A percentile compares a stretch with the other conserved stretches of the same genome.
phyloP scores from a whole-genome alignment of 495 filamentous ascomycete genomes.

The Penicillium malachiteum region DNA sequence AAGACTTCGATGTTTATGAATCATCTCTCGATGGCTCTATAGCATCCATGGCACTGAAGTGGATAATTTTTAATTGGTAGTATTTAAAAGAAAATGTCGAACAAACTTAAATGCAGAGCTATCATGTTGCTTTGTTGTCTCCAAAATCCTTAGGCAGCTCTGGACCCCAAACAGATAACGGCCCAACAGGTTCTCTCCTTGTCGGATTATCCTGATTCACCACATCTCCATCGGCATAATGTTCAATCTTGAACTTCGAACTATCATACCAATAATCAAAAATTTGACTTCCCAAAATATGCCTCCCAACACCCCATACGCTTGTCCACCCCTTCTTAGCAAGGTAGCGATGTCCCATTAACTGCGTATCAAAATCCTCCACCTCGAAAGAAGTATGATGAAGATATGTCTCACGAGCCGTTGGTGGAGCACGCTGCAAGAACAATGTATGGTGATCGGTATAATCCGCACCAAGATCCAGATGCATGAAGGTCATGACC shows the following conservation, averaged over 20 bases:
- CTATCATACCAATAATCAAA: slow-evolving; percentile 78
- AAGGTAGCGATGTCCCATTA: slow-evolving; percentile 72
- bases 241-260: slow-evolving; percentile 60
- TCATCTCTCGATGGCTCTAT: too few species aligned
- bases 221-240: slow-evolving; percentile 70
- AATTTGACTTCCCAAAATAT: slow-evolving; percentile 72
- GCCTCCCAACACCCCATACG: slow-evolving; percentile 74
- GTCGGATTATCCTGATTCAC: slow-evolving; percentile 59
- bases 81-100: too few species aligned
- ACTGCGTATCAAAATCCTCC: slow-evolving; percentile 72
- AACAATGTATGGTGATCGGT: slow-evolving; percentile 76
- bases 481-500: slow-evolving; percentile 59
- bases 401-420: slow-evolving; percentile 46
- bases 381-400: slow-evolving; percentile 76
- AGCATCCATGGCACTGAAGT: too few species aligned
- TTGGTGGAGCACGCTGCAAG: slow-evolving; percentile 49
- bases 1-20: too few species aligned
- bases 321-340: slow-evolving; percentile 59
- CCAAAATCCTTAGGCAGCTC: slow-evolving; percentile 10
- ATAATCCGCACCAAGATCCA: slow-evolving; percentile 58
- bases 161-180: slow-evolving; percentile 12
- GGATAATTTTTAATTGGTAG: too few species aligned
- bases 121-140: slow-evolving; percentile 21
- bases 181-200: slow-evolving; percentile 1
- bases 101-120: too few species aligned